Evolutionary conservation across 1,139 yeast genomes (phyloP), one percentile per base, ranked within the genome.

Genomic region (Saccharomycopsis crataegensis): DNA sequence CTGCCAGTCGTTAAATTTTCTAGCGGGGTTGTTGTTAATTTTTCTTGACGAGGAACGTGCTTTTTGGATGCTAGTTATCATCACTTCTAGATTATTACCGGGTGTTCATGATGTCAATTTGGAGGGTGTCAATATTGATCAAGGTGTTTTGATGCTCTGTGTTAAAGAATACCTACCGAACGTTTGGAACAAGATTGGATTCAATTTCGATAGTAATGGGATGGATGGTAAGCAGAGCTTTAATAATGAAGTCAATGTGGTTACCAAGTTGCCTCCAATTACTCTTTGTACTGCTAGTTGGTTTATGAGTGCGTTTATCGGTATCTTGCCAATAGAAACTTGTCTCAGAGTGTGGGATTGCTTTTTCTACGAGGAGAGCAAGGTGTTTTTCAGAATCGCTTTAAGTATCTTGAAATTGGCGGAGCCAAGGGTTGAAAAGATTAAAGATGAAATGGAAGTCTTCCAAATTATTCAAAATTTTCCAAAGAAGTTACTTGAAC

Each of bases 271-370:
- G 51, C 99, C 99, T 1, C 96, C 97, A 0, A 80, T 93, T 5
- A 87, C 97, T 0, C 74, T 93, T 46, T 95, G 96, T 60, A 91
- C 98, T 0, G 91, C 97, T 0, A 84, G 96, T 49, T 93, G 99
- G 99, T 93, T 93, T 66, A 93, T 93, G 99, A 86, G 96, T 59
- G 79, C 89, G 6, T 93, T 86, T 69, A 89, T 91, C 43, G 96
- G 96, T 0, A 80, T 83, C 1, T 69, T 93, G 44, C 99, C 98
- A 0, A 80, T 88, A 16, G 98, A 93, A 65, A 82, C 95, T 0
- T 85, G 88, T 9, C 71, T 93, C 51, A 72, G 98, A 55, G 84
- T 93, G 0, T 93, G 99, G 99, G 99, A 93, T 67, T 87, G 94
- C 51, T 70, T 93, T 54, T 91, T 95, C 75, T 89, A 86, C 64